Conservation (phyloP, 129 eudicot species). For the Chrysanthemum lavandulifolium region DNA sequence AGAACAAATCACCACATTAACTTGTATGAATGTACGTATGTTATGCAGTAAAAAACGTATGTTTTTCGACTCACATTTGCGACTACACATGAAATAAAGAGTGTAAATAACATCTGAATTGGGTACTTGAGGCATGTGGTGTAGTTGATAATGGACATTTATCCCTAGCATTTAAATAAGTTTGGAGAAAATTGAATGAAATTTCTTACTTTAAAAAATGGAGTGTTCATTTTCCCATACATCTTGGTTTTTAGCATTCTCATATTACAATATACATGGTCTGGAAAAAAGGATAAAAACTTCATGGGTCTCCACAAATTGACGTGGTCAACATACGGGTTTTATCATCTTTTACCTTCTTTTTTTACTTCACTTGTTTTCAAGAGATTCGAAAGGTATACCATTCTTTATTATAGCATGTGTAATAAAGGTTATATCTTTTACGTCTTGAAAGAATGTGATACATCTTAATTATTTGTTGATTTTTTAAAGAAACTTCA, state of each 20-base stretch:
- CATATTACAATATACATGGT: constrained; percentile 29
- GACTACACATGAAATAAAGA: background rate
- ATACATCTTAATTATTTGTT: background rate
- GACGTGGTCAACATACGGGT: constrained; percentile 29
- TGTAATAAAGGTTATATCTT: background rate
- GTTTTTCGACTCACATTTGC: too few species aligned
- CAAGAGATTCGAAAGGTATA: constrained; percentile 24
- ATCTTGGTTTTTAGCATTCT: constrained; percentile 38
- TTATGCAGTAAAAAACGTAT: too few species aligned
- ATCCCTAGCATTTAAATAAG: constrained; percentile 15
- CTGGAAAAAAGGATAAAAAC: constrained; percentile 26
- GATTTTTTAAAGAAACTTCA: too few species aligned
- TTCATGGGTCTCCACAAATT: constrained; percentile 41
- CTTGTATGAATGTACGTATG: background rate
- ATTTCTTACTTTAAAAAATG: constrained; percentile 2
- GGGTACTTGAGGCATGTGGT: constrained; percentile 13
- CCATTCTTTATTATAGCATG: constrained; percentile 1
- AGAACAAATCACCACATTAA: background rate
- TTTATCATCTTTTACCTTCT: constrained; percentile 26
- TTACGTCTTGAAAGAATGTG: background rate
- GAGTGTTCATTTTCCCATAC: constrained; percentile 34
- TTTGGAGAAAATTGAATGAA: background rate
- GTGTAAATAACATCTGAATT: constrained; percentile 7
- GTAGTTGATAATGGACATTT: constrained; percentile 9
- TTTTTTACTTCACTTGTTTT: constrained; percentile 28